phyloP scores from a whole-genome alignment of 768 basidiomycete genomes.

The Tulasnella sp. region DNA sequence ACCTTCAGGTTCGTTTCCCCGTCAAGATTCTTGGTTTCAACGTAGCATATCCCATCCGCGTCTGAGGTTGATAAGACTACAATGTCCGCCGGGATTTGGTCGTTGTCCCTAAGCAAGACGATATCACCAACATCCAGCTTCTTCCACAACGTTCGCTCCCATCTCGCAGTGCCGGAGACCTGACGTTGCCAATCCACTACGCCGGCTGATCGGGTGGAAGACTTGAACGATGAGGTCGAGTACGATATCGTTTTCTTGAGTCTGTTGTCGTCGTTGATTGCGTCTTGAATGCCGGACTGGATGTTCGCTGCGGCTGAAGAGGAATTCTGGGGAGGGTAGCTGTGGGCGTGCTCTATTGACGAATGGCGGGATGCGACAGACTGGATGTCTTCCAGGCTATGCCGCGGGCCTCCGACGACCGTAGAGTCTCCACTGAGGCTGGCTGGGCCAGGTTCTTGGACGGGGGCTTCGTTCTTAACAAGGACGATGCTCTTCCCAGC shows the following conservation, averaged over 20 bases:
- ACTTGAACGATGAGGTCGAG: slow-evolving; percentile 22
- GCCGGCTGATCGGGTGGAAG: slow-evolving; percentile 43
- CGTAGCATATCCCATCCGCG: slow-evolving; percentile 81
- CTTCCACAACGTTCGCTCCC: slow-evolving; percentile 98
- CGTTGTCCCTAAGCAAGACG: slow-evolving; percentile 81
- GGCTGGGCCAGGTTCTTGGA: neutral
- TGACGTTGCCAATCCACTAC: slow-evolving; percentile 74
- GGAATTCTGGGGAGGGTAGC: slow-evolving; percentile 40
- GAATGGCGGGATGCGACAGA: slow-evolving; percentile 40
- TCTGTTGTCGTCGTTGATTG: slow-evolving; percentile 1
- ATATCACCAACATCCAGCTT: slow-evolving; percentile 97
- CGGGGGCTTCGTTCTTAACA: slow-evolving; percentile 27
- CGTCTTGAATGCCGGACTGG: slow-evolving; percentile 14
- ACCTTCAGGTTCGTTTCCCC: slow-evolving; percentile 96
- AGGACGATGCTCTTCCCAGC: slow-evolving; percentile 54
- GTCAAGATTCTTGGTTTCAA: slow-evolving; percentile 97
- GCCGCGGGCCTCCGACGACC: slow-evolving; percentile 21
- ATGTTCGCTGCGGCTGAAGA: neutral
- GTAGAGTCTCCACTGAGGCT: slow-evolving; percentile 7
- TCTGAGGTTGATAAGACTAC: slow-evolving; percentile 87
- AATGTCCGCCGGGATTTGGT: slow-evolving; percentile 94
- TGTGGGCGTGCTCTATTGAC: slow-evolving; percentile 28
- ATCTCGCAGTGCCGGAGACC: slow-evolving; percentile 57
- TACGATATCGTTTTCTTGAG: neutral
- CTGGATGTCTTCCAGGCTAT: slow-evolving; percentile 51